These are phyloP conservation scores for Pilobolus umbonatus DNA, from an alignment of 192 early-diverging fungal species.

Conservation along the genomic window DNA sequence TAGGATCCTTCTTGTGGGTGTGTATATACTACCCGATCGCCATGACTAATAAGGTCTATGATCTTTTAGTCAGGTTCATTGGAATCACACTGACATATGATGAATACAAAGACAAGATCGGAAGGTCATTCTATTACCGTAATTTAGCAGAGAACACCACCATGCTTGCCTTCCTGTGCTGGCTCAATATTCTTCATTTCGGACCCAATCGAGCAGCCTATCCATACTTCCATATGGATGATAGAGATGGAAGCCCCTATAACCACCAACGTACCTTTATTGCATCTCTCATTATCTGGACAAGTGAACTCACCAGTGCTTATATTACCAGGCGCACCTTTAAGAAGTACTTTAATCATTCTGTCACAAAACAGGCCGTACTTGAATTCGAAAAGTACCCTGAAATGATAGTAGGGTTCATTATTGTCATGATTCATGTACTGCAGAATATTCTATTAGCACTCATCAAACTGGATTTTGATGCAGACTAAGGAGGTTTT, in stretches of 20 bases:
- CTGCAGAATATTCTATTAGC: slow-evolving; percentile 68
- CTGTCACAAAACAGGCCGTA: slow-evolving; percentile 59
- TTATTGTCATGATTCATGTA: slow-evolving; percentile 68
- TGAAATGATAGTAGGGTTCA: slow-evolving; percentile 59
- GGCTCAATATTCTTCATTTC: slow-evolving; percentile 65
- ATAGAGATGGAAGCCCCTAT: slow-evolving; percentile 39
- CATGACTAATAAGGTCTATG: slow-evolving; percentile 59
- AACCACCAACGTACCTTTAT: slow-evolving; percentile 52
- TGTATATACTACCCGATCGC: slow-evolving; percentile 69
- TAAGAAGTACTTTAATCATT: slow-evolving; percentile 46
- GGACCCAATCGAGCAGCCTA: slow-evolving; percentile 66
- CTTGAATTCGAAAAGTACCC: slow-evolving; percentile 65
- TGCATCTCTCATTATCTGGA: slow-evolving; percentile 60
- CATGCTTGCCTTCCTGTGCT: slow-evolving; percentile 69
- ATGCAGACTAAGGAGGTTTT: not conserved
- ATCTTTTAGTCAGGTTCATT: slow-evolving; percentile 42
- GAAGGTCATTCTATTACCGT: slow-evolving; percentile 64
- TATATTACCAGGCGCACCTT: slow-evolving; percentile 61
- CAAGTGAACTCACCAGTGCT: slow-evolving; percentile 58
- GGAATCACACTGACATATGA: slow-evolving; percentile 60
- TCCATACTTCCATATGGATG: slow-evolving; percentile 66
- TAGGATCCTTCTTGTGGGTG: slow-evolving; percentile 69
- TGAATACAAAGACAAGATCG: slow-evolving; percentile 62
- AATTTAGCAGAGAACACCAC: slow-evolving; percentile 76
- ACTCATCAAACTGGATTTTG: slow-evolving; percentile 54